These are phyloP conservation scores for Ustilago bromivora DNA, from an alignment of 1,284 basidiomycete genomes.

Conservation along the genomic window DNA sequence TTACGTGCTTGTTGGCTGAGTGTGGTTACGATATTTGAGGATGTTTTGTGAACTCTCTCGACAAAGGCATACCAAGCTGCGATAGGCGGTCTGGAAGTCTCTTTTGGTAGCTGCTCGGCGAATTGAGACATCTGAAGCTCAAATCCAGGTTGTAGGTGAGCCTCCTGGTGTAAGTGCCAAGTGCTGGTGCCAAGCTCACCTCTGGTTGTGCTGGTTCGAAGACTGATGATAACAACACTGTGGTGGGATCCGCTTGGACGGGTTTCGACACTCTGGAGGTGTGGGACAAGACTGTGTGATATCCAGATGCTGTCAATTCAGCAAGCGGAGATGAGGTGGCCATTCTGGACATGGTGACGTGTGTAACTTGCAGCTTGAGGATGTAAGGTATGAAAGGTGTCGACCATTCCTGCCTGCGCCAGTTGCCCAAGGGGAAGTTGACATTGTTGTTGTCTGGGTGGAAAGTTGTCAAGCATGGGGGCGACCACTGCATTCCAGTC, in stretches of 20 bases:
- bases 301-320: background rate
- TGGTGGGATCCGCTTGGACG: background rate
- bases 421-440: background rate
- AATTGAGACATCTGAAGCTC: background rate
- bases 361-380: background rate
- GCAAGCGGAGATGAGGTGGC: background rate
- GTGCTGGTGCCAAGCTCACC: background rate
- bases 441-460: background rate
- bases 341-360: rapidly evolving
- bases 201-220: background rate
- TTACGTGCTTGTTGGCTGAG: background rate
- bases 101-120: background rate
- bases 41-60: background rate
- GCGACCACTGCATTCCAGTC: background rate
- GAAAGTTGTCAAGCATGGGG: background rate
- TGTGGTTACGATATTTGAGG: background rate
- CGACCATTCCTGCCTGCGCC: background rate
- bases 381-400: background rate
- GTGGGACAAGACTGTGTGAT: background rate
- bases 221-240: background rate
- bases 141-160: background rate
- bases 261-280: background rate
- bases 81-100: background rate
- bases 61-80: background rate
- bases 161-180: background rate